A percentile compares a stretch with the other conserved stretches of the same genome.
phyloP scores from a whole-genome alignment of 225 moss, liverwort and hornwort species.

The Climacium dendroides region DNA sequence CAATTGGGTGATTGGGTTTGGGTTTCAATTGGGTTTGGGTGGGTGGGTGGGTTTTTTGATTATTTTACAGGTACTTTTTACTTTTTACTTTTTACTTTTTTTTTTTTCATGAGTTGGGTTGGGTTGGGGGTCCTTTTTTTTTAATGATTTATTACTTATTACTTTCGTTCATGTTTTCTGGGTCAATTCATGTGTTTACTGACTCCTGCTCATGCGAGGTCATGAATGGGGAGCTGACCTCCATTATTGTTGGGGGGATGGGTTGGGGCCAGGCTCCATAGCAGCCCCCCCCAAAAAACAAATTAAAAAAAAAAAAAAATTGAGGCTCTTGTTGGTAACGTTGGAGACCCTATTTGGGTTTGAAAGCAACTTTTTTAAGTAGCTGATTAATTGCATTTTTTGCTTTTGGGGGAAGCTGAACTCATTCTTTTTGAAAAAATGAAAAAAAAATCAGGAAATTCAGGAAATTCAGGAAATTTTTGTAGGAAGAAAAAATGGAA shows the following conservation, averaged over 20 bases:
- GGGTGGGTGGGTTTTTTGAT: no score
- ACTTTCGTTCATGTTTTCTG: background rate
- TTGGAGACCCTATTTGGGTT: background rate
- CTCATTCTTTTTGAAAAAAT: background rate
- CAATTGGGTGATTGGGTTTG: no score
- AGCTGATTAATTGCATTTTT: background rate
- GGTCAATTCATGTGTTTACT: background rate
- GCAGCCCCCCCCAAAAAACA: no score
- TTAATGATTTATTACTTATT: background rate
- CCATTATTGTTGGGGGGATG: background rate
- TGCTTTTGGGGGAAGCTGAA: no score
- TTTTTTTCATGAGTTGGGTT: no score
- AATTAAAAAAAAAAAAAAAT: no score
- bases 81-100: no score
- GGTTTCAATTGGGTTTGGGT: background rate
- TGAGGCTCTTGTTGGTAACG: background rate
- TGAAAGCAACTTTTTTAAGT: background rate
- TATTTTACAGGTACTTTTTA: background rate
- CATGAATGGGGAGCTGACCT: background rate
- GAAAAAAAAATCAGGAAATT: no score
- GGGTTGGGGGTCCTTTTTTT: background rate
- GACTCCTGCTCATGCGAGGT: background rate
- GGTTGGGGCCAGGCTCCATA: background rate
- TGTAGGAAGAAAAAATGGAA: background rate
- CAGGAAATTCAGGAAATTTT: background rate